Conservation (phyloP, 257 asterid species). For the Gynochthodes officinalis region DNA sequence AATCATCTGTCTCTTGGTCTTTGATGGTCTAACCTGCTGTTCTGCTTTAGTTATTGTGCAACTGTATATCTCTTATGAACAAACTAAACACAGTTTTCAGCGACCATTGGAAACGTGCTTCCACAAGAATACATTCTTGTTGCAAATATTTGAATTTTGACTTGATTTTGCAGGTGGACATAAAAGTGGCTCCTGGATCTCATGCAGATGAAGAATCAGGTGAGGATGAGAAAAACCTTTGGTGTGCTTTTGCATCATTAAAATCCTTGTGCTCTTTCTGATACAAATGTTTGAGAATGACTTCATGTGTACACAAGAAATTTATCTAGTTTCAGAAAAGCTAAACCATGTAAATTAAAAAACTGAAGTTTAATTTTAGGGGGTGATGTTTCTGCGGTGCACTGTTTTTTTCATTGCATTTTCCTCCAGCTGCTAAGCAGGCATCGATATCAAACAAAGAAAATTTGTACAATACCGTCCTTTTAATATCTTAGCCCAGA, state of each 20-base stretch:
- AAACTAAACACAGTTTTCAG: not conserved
- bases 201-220: slow-evolving; percentile 94
- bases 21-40: not conserved
- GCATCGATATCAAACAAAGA: not conserved
- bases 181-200: slow-evolving; percentile 92
- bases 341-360: not conserved
- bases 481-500: not conserved
- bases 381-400: not conserved
- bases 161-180: slow-evolving; percentile 66
- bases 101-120: not conserved
- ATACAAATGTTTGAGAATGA: not conserved
- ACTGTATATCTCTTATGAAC: not conserved
- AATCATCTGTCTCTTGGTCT: not conserved
- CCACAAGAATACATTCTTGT: not conserved
- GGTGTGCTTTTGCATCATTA: not conserved
- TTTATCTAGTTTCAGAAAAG: not conserved
- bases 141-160: not conserved
- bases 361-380: not conserved
- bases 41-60: not conserved
- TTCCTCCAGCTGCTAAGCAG: not conserved
- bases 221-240: slow-evolving; percentile 25
- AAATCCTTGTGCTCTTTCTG: slow-evolving; percentile 3
- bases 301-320: not conserved
- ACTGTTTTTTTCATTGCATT: not conserved
- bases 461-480: not conserved